Percentiles rank a stretch among this genome's conserved stretches.
phyloP scores from a whole-genome alignment of 805 yeast genomes.

The Ogataea glucozyma region DNA sequence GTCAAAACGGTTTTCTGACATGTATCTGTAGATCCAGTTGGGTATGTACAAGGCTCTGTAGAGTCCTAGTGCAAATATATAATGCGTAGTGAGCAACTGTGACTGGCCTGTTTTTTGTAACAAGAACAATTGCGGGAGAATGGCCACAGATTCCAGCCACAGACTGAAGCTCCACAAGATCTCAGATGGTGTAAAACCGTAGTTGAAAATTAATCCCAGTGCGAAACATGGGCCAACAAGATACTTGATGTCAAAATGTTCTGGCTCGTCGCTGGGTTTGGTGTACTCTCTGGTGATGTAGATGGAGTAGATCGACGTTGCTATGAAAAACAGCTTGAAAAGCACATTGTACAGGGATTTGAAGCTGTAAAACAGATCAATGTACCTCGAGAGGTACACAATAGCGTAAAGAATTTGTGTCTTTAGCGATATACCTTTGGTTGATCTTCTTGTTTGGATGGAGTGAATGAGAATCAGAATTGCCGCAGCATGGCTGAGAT shows the following conservation, averaged over 20 bases:
- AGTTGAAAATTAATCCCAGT: conserved; percentile 61
- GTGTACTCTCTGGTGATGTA: conserved; percentile 67
- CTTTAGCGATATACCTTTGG: conserved; percentile 84
- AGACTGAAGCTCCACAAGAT: conserved; percentile 83
- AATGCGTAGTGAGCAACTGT: conserved; percentile 83
- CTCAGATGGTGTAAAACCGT: conserved; percentile 61
- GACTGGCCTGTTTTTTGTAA: conserved; percentile 89
- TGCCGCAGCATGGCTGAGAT: conserved; percentile 78
- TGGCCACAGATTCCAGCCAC: conserved; percentile 92
- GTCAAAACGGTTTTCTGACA: conserved; percentile 63
- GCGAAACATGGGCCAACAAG: conserved; percentile 63
- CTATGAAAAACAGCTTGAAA: conserved; percentile 82
- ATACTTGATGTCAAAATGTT: conserved; percentile 72
- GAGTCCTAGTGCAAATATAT: conserved; percentile 88
- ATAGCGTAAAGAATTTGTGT: conserved; percentile 78
- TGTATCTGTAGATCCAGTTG: conserved; percentile 91
- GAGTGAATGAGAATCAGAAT: conserved; percentile 73
- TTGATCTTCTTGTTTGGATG: conserved; percentile 62
- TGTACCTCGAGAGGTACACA: conserved; percentile 73
- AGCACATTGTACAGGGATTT: conserved; percentile 71
- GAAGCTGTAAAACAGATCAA: conserved; percentile 59
- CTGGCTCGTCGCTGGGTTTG: conserved; percentile 60
- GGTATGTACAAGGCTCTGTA: conserved; percentile 90
- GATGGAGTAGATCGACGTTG: conserved; percentile 72
- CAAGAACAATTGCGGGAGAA: conserved; percentile 89